These are phyloP conservation scores for Ilyonectria sp. DNA, from an alignment of 2,329 filamentous ascomycete genomes.

Conservation along the genomic window DNA sequence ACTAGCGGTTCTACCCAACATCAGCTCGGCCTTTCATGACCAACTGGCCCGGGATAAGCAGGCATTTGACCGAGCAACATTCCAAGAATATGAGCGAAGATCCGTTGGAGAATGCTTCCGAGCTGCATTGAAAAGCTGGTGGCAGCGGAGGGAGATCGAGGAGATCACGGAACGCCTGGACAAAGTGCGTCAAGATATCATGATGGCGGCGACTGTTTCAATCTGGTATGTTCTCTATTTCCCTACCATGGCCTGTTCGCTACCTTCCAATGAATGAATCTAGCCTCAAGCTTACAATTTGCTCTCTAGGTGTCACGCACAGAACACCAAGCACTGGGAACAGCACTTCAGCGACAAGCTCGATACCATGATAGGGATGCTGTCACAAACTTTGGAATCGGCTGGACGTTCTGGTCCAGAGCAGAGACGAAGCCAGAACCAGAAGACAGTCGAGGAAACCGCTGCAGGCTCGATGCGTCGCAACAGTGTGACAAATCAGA, in stretches of 20 bases:
- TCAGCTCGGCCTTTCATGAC: background rate
- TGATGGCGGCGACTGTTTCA: slow-evolving; percentile 13
- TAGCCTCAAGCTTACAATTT: background rate
- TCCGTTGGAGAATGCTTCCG: slow-evolving; percentile 13
- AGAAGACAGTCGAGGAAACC: background rate
- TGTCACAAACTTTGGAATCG: background rate
- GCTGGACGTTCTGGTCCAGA: background rate
- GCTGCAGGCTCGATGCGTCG: slow-evolving; percentile 7
- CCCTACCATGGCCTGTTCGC: background rate
- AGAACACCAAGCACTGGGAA: slow-evolving; percentile 15
- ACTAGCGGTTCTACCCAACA: background rate
- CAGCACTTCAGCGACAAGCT: slow-evolving; percentile 21
- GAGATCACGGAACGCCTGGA: slow-evolving; percentile 11
- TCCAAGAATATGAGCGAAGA: background rate
- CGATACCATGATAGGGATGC: slow-evolving; percentile 14
- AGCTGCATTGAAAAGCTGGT: background rate
- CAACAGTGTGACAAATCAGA: background rate
- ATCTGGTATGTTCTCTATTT: slow-evolving; percentile 12
- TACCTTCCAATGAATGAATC: too few relatives aligned
- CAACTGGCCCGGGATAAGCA: background rate
- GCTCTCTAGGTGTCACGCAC: slow-evolving; percentile 2
- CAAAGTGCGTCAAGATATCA: slow-evolving; percentile 9
- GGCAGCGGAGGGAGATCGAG: slow-evolving; percentile 18
- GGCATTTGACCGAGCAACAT: background rate
- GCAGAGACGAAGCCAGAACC: background rate